Evolutionary conservation across 1,284 basidiomycete genomes (phyloP).

Genomic region (Cryptococcus sp.): DNA sequence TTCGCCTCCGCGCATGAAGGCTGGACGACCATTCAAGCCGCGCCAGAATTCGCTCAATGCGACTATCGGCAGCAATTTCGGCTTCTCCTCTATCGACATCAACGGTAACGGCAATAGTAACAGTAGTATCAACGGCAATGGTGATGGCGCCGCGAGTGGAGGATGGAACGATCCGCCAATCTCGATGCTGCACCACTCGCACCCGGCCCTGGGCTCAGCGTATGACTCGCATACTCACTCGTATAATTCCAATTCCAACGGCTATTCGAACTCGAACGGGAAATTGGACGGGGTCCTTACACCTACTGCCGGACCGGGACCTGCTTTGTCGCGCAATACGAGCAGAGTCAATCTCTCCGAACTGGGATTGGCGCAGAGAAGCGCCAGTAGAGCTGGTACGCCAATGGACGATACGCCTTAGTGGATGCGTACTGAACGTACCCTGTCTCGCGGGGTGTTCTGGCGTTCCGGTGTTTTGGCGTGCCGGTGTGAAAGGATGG

Average conservation of each 20-base stretch:
- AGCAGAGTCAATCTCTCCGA: constrained; percentile 49
- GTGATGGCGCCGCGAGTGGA: background rate
- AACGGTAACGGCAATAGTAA: background rate
- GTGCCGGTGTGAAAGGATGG: too few relatives aligned
- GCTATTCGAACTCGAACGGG: background rate
- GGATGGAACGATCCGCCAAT: constrained; percentile 54
- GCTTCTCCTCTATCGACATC: background rate
- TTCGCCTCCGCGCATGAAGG: constrained; percentile 15
- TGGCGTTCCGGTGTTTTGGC: too few relatives aligned
- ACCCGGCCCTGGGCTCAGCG: too few relatives aligned
- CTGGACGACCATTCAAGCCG: constrained; percentile 11
- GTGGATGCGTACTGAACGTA: background rate
- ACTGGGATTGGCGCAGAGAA: constrained; percentile 43
- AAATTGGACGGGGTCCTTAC: constrained; percentile 24
- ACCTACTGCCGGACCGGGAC: constrained; percentile 22
- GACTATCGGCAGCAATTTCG: background rate
- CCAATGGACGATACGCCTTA: constrained; percentile 26
- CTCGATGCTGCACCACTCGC: constrained; percentile 21
- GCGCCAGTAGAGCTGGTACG: constrained; percentile 33
- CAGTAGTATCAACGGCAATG: background rate
- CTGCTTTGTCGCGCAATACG: constrained; percentile 41
- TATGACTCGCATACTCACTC: too few relatives aligned
- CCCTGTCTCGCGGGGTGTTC: too few relatives aligned
- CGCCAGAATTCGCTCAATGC: constrained; percentile 19
- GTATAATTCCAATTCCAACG: constrained; percentile 1